These are phyloP conservation scores for Tuber umbilicatum DNA, from an alignment of 495 filamentous ascomycete genomes.

Conservation along the genomic window DNA sequence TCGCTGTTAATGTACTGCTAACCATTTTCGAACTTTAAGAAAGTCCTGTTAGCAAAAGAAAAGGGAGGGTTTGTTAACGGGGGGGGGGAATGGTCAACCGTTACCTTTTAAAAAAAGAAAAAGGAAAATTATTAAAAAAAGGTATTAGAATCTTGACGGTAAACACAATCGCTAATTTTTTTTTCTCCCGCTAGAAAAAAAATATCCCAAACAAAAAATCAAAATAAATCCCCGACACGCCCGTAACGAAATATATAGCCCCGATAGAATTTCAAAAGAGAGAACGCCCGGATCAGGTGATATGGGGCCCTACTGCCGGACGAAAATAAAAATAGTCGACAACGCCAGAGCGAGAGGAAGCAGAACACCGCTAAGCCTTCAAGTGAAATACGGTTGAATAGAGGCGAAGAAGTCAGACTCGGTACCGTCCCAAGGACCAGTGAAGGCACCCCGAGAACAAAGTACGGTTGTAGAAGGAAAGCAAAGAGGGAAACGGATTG, in stretches of 20 bases:
- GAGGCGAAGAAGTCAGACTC: constrained; percentile 18
- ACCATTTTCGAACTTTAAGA: constrained; percentile 36
- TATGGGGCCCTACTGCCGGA: not conserved
- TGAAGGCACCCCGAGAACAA: constrained; percentile 25
- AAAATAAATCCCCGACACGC: constrained; percentile 9
- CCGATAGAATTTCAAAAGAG: not conserved
- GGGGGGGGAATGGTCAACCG: not conserved
- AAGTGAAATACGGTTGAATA: not conserved
- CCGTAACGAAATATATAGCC: not conserved
- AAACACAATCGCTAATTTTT: constrained; percentile 6
- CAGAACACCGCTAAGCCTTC: not conserved
- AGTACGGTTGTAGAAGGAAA: constrained; percentile 28
- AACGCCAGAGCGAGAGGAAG: constrained; percentile 1
- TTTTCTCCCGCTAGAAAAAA: constrained; percentile 27
- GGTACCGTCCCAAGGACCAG: constrained; percentile 36
- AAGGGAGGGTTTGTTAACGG: not conserved
- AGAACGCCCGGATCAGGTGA: not conserved
- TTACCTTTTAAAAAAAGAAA: not conserved
- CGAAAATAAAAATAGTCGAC: not conserved
- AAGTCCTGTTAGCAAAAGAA: not conserved
- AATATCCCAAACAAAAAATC: constrained; percentile 13
- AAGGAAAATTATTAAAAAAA: constrained; percentile 8
- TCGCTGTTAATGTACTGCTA: constrained; percentile 38
- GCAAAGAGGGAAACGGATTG: constrained; percentile 34
- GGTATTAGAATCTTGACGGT: not conserved